These are phyloP conservation scores for Tulasnella sp. DNA, from an alignment of 768 basidiomycete genomes.

Conservation along the genomic window DNA sequence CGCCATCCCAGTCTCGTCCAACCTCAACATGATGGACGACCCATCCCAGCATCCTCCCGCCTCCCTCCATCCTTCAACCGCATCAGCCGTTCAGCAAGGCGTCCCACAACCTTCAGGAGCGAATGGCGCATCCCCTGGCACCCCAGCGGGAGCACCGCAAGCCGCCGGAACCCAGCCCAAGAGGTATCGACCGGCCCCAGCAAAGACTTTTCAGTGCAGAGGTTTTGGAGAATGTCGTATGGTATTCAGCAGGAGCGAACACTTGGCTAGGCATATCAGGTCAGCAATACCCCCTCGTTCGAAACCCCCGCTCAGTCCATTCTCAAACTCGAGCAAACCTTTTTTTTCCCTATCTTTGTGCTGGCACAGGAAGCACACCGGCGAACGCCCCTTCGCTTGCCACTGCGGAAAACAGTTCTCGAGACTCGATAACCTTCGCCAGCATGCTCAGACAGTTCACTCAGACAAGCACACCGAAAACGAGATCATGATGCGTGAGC, in stretches of 20 bases:
- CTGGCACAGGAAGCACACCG: conserved; percentile 84
- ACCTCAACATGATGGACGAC: conserved; percentile 3
- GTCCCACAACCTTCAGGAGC: neutral
- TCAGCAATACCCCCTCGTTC: conserved; percentile 40
- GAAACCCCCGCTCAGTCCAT: conserved; percentile 15
- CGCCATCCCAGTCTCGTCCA: conserved; percentile 8
- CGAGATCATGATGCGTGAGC: conserved; percentile 86
- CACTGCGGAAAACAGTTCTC: conserved; percentile 96
- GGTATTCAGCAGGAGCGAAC: conserved; percentile 95
- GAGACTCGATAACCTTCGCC: conserved; percentile 92
- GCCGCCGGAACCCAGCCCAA: conserved; percentile 39
- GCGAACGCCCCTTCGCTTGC: conserved; percentile 93
- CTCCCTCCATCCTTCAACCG: neutral
- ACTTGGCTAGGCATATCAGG: conserved; percentile 94
- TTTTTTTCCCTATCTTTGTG: conserved; percentile 32
- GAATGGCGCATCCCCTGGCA: neutral
- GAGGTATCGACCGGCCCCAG: conserved; percentile 76
- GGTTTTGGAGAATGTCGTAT: conserved; percentile 95
- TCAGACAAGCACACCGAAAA: conserved; percentile 84
- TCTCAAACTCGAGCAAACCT: conserved; percentile 27
- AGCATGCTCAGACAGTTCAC: conserved; percentile 96
- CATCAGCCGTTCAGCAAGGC: neutral
- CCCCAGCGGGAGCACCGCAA: neutral
- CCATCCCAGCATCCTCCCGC: conserved; percentile 8
- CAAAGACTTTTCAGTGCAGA: conserved; percentile 92